Conservation (phyloP, 495 filamentous ascomycete species). For the Penicillium turbatum region DNA sequence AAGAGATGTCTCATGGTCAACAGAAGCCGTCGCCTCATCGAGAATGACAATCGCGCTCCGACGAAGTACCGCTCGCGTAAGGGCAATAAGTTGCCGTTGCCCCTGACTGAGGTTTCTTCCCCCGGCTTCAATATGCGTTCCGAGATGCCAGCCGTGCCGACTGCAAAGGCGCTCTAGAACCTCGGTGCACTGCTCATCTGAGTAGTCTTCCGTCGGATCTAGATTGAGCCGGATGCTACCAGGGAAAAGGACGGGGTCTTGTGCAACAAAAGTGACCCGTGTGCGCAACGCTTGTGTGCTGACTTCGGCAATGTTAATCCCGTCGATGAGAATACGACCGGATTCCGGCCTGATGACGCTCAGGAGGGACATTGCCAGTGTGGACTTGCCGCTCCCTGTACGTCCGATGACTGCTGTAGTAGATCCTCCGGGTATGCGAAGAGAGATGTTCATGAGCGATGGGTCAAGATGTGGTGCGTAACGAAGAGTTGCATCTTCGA, state of each 20-base stretch:
- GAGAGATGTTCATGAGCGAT: constrained; percentile 57
- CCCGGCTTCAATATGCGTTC: constrained; percentile 53
- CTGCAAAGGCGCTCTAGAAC: constrained; percentile 50
- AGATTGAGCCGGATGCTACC: constrained; percentile 57
- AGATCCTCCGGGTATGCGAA: constrained; percentile 67
- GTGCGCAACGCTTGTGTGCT: constrained; percentile 56
- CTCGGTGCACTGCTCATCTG: constrained; percentile 46
- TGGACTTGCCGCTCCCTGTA: constrained; percentile 64
- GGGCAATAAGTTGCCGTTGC: constrained; percentile 58
- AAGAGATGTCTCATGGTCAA: constrained; percentile 73
- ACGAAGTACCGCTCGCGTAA: constrained; percentile 54
- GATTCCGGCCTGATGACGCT: constrained; percentile 50
- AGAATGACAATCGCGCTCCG: constrained; percentile 59
- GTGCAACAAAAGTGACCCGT: constrained; percentile 59
- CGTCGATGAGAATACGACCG: constrained; percentile 56
- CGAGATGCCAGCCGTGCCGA: constrained; percentile 50
- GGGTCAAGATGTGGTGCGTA: constrained; percentile 74
- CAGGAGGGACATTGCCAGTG: constrained; percentile 59
- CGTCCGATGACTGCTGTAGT: constrained; percentile 63
- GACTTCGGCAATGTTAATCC: constrained; percentile 56
- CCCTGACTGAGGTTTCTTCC: constrained; percentile 58
- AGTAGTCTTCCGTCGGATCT: constrained; percentile 45
- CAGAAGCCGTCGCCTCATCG: constrained; percentile 82
- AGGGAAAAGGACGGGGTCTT: constrained; percentile 61
- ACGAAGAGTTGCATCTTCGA: constrained; percentile 69